These are phyloP conservation scores for Termitomyces eurrhizus DNA, from an alignment of 768 basidiomycete species.

Conservation along the genomic window DNA sequence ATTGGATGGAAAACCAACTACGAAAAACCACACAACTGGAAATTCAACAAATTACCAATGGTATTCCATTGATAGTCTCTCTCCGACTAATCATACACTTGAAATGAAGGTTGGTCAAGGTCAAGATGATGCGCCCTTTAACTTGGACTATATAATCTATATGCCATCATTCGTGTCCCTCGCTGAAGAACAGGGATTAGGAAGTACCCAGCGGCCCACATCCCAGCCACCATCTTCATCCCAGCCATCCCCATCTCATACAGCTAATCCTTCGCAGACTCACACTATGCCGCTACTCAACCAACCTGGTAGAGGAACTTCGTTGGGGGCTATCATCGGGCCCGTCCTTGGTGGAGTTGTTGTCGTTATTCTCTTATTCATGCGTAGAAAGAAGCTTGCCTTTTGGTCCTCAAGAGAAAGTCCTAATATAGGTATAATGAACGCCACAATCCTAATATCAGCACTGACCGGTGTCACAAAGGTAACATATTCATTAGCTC, in stretches of 20 bases:
- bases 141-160: not conserved
- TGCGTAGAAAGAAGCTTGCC: not conserved
- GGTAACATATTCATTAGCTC: too few relatives aligned
- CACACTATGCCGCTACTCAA: not conserved
- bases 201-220: not conserved
- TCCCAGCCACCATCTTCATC: not conserved
- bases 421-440: not conserved
- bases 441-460: not conserved
- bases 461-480: not conserved
- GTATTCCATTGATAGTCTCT: not conserved
- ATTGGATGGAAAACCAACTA: not conserved
- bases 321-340: not conserved
- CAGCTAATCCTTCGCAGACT: not conserved
- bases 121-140: not conserved
- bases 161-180: not conserved
- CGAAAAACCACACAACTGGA: not conserved
- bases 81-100: not conserved
- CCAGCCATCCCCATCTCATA: not conserved
- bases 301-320: not conserved
- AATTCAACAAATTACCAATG: not conserved
- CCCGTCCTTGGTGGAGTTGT: not conserved
- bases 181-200: not conserved
- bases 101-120: not conserved
- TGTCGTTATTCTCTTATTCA: not conserved
- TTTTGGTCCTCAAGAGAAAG: not conserved